Base-by-base conservation (phyloP, 176 grass and related monocot genomes). In the Elaeis guineensis region DNA sequence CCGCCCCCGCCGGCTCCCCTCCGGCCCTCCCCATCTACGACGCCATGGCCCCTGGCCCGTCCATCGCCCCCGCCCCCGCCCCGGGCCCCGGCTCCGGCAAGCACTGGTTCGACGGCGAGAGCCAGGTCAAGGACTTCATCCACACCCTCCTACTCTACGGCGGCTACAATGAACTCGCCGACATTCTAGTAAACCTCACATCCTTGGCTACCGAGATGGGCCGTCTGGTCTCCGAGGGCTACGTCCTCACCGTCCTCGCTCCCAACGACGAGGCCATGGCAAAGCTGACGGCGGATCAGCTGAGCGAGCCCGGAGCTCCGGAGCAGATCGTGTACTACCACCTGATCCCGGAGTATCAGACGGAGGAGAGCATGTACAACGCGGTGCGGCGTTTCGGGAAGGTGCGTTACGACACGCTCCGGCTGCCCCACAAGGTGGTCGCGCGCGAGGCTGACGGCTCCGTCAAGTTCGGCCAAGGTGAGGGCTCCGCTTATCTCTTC, bases 121-220 rank as follows among this genome's bases (percentile, higher is more conserved):
- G 61, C 80, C 86, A 90, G 81, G 90, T 95, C 5, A 90, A 85
- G 62, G 89, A 85, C 55, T 95, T 95, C 85, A 95, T 95, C 81
- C 85, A 85, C 53, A 89, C 85, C 0, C 72, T 95, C 0, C 61
- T 95, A 25, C 79, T 95, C 17, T 90, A 95, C 72, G 86, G 90
- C 20, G 90, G 86, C 14, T 95, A 95, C 83, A 95, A 95, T 64
- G 90, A 95, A 55, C 73, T 95, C 15, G 89, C 89, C 11, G 89
- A 95, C 81, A 89, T 89, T 60, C 77, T 95, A 24, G 85, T 95
- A 4, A 95, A 89, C 53, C 73, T 89, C 12, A 95, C 85, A 4
- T 95, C 85, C 39, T 65, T 95, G 0, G 89, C 85, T 0, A 83
- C 81, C 0, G 85, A 95, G 71, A 95, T 95, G 89, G 89, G 89